Base-by-base conservation (phyloP, 768 basidiomycete species). In the Cantharellus anzutake region DNA sequence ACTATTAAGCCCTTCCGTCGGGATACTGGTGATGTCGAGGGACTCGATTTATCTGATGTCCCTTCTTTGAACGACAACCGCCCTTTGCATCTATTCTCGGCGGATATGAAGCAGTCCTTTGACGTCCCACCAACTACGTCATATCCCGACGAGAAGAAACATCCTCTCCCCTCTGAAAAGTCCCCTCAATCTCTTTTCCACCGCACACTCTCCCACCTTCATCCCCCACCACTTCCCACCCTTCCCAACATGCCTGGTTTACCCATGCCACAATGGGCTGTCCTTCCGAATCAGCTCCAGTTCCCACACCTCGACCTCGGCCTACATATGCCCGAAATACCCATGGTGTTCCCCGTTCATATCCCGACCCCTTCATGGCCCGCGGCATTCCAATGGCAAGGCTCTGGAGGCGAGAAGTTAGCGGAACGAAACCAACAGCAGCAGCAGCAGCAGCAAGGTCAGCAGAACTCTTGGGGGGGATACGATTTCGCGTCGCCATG, bases 281-380 rank as follows among this genome's bases (percentile, higher is more conserved):
- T 48, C 11, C 35, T 55, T 37, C 52, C 52, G 11, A 55, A 55
- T 37, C 52, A 55, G 52, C 52, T 55, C 11, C 52, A 55, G 52
- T 71, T 86, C n/a, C 82, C 80, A 3, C 82, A 79, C 61, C 77
- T 87, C 80, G 11, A 48, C 44, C 44, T 11, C 44, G 82, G 37
- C 73, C 75, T 44, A 77, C 81, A 56, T 37, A 67, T 84, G 14
- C 81, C 81, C 3, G 82, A 83, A 62, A 75, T 84, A 60, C 83
- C 83, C 2, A 74, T 85, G 70, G 83, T 85, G 7, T 88, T 90
- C 76, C 86, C 87, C 16, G 77, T 88, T 34, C 77, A 82, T 61
- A 80, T 88, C 14, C 84, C 87, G 2, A 69, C 77, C 67, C 78
- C 83, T 40, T 60, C 60, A 2, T 60, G 60, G 60, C 57, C 40